A percentile compares a stretch with the other conserved stretches of the same genome.
Evolutionary conservation across 305 asterid genomes (phyloP).

Genomic region (Fraxinus latifolia): DNA sequence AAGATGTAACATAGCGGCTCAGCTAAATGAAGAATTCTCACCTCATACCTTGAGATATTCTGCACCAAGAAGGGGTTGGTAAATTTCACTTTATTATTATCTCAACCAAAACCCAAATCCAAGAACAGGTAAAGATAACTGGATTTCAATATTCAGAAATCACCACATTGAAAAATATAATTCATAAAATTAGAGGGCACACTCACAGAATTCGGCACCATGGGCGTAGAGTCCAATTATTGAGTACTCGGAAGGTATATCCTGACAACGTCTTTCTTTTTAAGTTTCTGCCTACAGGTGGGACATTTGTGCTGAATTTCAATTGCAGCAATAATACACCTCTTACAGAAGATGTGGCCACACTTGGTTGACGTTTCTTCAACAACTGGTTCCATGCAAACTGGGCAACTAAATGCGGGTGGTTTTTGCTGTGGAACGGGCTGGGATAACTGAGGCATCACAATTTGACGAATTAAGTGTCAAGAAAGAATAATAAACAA

Average conservation of each 20-base stretch:
- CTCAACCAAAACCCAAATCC: background rate
- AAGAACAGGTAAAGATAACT: background rate
- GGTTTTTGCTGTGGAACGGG: background rate
- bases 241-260: background rate
- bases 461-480: background rate
- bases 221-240: background rate
- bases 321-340: background rate
- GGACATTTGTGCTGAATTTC: background rate
- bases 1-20: background rate
- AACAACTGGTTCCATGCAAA: background rate
- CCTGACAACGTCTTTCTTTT: background rate
- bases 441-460: background rate
- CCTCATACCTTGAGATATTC: background rate
- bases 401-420: constrained; percentile 1
- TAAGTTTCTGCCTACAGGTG: background rate
- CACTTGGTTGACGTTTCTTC: constrained; percentile 11
- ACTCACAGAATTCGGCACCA: background rate
- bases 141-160: background rate
- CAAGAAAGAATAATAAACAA: background rate
- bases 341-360: constrained; percentile 8
- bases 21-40: background rate
- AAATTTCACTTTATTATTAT: background rate
- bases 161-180: background rate
- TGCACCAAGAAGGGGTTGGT: background rate
- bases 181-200: background rate